phyloP scores from a whole-genome alignment of 108 stramenopile genomes.

The Hondaea fermentalgiana region DNA sequence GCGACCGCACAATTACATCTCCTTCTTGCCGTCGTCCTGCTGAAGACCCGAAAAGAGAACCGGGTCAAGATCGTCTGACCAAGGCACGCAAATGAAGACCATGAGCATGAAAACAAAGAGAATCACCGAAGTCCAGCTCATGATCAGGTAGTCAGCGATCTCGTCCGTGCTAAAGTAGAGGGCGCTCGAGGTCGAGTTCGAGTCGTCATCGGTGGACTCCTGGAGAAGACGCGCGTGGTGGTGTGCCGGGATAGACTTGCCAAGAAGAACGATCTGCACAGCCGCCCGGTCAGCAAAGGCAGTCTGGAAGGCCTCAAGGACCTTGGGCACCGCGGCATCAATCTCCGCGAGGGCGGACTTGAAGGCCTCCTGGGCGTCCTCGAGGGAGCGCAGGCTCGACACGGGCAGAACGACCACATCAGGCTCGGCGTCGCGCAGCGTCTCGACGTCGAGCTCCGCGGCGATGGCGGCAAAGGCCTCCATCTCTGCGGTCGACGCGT shows the following conservation, averaged over 20 bases:
- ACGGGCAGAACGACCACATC: background rate
- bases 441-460: background rate
- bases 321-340: background rate
- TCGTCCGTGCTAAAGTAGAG: background rate
- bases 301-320: background rate
- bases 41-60: background rate
- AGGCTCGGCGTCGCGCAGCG: background rate
- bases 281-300: background rate
- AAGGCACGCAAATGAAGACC: slow-evolving; percentile 6
- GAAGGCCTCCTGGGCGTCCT: background rate
- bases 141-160: background rate
- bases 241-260: background rate
- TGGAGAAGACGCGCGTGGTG: background rate
- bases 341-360: background rate
- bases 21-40: background rate
- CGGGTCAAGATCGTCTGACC: background rate
- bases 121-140: background rate
- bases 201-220: background rate
- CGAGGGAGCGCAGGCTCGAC: background rate
- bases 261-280: background rate
- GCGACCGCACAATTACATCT: background rate
- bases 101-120: background rate
- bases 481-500: background rate
- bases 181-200: background rate
- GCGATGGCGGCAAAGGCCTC: too few species aligned